Conservation (phyloP, 371 early-diverging fungal species). For the Mucor velutinosus region DNA sequence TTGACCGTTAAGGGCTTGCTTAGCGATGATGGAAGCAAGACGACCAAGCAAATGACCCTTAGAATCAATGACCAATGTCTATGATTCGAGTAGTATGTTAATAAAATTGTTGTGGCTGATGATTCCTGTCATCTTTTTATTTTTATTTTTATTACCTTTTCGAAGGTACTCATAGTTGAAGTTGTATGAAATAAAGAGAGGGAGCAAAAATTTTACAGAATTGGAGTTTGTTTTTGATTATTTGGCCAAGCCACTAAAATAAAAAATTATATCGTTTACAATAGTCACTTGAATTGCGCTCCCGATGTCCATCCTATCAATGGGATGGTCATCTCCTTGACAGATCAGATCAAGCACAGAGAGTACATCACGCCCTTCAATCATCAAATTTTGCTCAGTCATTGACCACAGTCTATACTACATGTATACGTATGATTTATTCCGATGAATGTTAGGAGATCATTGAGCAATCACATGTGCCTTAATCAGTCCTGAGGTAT, state of each 20-base stretch:
- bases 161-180: constrained; percentile 26
- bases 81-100: constrained; percentile 3
- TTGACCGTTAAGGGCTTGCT: constrained; percentile 98
- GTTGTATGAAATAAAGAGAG: constrained; percentile 22
- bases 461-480: no score
- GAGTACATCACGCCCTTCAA: no score
- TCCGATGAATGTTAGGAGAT: no score
- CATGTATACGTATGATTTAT: no score
- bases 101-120: neutral
- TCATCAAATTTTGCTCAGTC: no score
- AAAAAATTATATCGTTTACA: neutral
- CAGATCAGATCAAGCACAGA: neutral
- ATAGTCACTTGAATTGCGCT: neutral
- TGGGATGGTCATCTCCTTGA: neutral
- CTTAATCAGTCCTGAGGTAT: no score
- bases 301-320: neutral
- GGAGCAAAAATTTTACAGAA: constrained; percentile 25
- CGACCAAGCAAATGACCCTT: constrained; percentile 99
- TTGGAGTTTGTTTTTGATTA: neutral
- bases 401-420: no score
- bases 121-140: neutral
- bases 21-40: constrained; percentile 98
- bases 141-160: constrained; percentile 14
- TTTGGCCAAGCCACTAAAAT: constrained; percentile 2
- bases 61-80: constrained; percentile 99